Evolutionary conservation across 2,329 filamentous ascomycete genomes (phyloP), one percentile per base, ranked within the genome.

Genomic region (Colletotrichum liriopes): DNA sequence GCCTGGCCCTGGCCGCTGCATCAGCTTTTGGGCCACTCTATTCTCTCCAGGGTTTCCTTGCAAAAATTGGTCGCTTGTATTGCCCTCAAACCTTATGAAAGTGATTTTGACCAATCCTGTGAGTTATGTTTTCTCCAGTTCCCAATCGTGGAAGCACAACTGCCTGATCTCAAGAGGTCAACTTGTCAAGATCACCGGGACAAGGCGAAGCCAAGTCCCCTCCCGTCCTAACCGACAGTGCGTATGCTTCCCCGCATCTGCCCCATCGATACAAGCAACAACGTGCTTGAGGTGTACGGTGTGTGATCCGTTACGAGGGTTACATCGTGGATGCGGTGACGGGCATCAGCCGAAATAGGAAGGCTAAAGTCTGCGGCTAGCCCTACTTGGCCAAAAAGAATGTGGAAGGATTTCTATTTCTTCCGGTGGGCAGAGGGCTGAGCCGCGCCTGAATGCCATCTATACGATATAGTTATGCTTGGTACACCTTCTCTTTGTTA

Each of bases 401-500:
- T 32, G 29, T 26, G 29, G 51, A 20, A 56, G 52, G 52, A 16
- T 56, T 37, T 43, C 35, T 43, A 20, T 20, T 51, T 18, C 41
- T 20, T 51, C 20, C 23, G 14, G 16, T 35, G 14, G 37, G 20
- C 11, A 35, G 8, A 32, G 29, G 45, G 39, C 37, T 20, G 6
- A 55, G 26, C 14, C 7, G 29, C 26, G 8, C 20, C 35, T 3
- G 32, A 18, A 20, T 54, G 35, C 23, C 18, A 89, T n/a, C 20
- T 9, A 23, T 9, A 23, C 20, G 8, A 23, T 8, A 37, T 37
- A 11, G 5, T 11, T 8, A 11, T 9, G 35, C 8, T 37, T 37
- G 35, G 5, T 8, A 11, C 35, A 37, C 8, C 11, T 37, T 37
- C 35, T 37, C 8, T 37, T 37, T 37, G 35, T 7, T 11, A 37